Base-by-base conservation (phyloP, 1,284 basidiomycete species). In the Ceratobasidium sp. region DNA sequence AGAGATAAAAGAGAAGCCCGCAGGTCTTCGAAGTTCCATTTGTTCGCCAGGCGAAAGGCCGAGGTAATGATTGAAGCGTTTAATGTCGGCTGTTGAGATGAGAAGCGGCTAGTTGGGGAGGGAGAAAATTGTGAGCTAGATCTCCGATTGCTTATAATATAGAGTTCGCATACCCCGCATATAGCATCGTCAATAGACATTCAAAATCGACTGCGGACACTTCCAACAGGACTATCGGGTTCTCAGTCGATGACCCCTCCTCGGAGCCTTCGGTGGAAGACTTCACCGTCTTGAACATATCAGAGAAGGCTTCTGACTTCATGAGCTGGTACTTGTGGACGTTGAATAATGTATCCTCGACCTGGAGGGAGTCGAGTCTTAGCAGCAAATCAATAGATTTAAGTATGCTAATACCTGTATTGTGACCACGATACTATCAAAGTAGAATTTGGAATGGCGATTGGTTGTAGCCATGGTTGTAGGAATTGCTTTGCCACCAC, bases 281-380 rank as follows among this genome's bases (percentile, higher is more conserved):
- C 12, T 36, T 21, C 3, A n/a, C 57, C n/a, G 23, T 59, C 5
- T 9, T 12, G 18, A 59, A 59, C 57, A 59, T 59, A 21, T 59
- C 57, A 1, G 34, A 39, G 34, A 53, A 53, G 50, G 18, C 28
- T 3, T 53, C 50, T 12, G 50, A 53, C 18, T 53, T 53, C 50
- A 53, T n/a, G 32, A 58, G 55, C 55, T 36, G 30, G n/a, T 58
- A 36, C 28, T 58, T 76, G 53, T 80, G 78, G 0, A 81, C 76
- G 6, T 75, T 76, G 75, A 80, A 82, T 0, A 81, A 34, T 0
- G 73, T 76, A 16, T 77, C 76, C 64, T 81, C 80, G 0, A 80
- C 79, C 81, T 82, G 12, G 45, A 0, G 32, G 14, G 23, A 8
- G 39, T 2, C 18, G 9, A 2, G 23, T 16, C 16, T 23, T 23